Evolutionary conservation across 352 stramenopile species (phyloP).

Genomic region (Elongisporangium undulatum): DNA sequence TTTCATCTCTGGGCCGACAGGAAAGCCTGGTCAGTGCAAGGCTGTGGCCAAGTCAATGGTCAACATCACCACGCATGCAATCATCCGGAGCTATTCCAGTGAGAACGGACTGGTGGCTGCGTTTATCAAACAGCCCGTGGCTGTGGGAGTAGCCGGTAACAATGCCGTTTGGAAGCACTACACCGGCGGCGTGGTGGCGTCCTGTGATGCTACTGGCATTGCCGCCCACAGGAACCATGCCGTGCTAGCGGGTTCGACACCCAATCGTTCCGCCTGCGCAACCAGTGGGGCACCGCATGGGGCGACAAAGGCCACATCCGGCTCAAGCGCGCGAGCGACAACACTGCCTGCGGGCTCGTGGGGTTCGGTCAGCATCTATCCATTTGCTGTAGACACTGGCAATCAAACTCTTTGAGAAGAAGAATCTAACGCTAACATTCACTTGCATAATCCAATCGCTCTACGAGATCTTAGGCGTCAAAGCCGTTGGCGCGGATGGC

Average conservation of each 20-base stretch:
- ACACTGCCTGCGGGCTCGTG: too few relatives aligned
- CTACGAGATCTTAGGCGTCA: too few relatives aligned
- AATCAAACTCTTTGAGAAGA: too few relatives aligned
- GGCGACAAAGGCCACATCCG: conserved; percentile 93
- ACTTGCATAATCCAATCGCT: too few relatives aligned
- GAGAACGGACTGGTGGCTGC: conserved; percentile 83
- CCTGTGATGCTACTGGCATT: conserved; percentile 66
- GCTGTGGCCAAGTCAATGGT: conserved; percentile 27
- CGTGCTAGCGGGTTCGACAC: conserved; percentile 92
- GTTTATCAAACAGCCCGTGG: conserved; percentile 90
- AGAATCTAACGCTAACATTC: too few relatives aligned
- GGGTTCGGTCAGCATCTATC: too few relatives aligned
- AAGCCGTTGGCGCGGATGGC: too few relatives aligned
- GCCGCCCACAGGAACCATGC: conserved; percentile 95
- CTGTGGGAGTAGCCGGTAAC: conserved; percentile 93
- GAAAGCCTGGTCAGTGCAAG: conserved; percentile 26
- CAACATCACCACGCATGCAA: conserved; percentile 26
- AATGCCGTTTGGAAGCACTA: conserved; percentile 98
- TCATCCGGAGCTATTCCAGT: conserved; percentile 63
- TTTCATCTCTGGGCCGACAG: conserved; percentile 67
- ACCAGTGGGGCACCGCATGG: conserved; percentile 95
- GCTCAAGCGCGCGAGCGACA: conserved; percentile 89
- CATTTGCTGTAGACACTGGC: too few relatives aligned
- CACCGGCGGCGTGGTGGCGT: conserved; percentile 88
- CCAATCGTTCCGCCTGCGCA: conserved; percentile 95